Base-by-base conservation (phyloP, 768 basidiomycete species). In the Clathrus columnatus region DNA sequence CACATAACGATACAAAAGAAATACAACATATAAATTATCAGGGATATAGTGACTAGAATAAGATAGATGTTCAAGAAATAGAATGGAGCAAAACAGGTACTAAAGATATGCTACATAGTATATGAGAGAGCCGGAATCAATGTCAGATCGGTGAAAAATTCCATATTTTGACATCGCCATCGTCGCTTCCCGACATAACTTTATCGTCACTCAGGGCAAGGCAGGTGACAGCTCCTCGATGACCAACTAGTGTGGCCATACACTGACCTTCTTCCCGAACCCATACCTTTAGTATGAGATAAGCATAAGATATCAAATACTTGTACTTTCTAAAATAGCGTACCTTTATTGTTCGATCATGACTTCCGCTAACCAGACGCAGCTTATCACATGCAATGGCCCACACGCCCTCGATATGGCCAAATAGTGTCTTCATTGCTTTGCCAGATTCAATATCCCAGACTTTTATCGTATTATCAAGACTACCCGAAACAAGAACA, bases 331-430 rank as follows among this genome's bases (percentile, higher is more conserved):
- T 50, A 53, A 56, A 51, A 44, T 54, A 29, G 67, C 80, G 59
- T 49, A 91, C 93, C 83, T 96, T 96, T 75, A 96, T 87, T n/a
- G 92, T 96, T 26, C 91, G 81, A 70, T 96, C 92, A 65, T 98
- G 95, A 64, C 91, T 94, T 6, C 84, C 94, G 51, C 89, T 93
- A 23, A 93, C 92, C 48, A 99, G 73, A 51, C 95, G 76, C 63
- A 98, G 75, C 65, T 91, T 87, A 68, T 99, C 93, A 61, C 86
- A 84, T 21, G 91, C 92, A 27, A 98, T 87, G 2, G 84, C 85
- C 96, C 96, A 99, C 17, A 99, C 92, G 52, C 96, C 96, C 66
- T 99, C 96, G 62, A 98, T 93, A 68, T 97, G 94, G 1, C 94
- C 96, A 67, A 99, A 99, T 59, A 94, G 78, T 42, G 96, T 97